phyloP scores from a whole-genome alignment of 257 asterid species.

The Jaltomata sinuosa region DNA sequence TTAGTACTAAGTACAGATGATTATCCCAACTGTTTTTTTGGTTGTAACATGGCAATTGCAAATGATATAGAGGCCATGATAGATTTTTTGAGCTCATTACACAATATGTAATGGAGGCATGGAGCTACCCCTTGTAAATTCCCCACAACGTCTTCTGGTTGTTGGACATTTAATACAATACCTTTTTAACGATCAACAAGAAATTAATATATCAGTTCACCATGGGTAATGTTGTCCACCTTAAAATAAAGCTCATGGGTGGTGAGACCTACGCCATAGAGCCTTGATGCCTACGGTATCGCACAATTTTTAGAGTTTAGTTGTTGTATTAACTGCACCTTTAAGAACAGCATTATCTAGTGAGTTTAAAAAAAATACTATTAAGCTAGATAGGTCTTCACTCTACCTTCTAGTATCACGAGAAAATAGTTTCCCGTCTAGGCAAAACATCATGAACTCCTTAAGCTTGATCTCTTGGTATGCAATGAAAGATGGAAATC shows the following conservation, averaged over 20 bases:
- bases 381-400: background rate
- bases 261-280: background rate
- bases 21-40: background rate
- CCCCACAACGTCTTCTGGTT: background rate
- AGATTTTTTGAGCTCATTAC: background rate
- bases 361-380: background rate
- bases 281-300: background rate
- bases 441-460: background rate
- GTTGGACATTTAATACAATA: background rate
- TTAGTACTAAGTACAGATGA: background rate
- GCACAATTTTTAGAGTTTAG: background rate
- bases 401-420: background rate
- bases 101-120: background rate
- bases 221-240: background rate
- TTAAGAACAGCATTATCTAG: background rate
- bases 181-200: background rate
- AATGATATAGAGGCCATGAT: background rate
- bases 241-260: background rate
- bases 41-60: background rate
- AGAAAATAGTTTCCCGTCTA: background rate
- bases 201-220: background rate
- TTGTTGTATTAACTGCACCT: background rate
- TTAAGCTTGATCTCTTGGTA: background rate
- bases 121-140: background rate
- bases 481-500: background rate